A percentile compares a stretch with the other conserved stretches of the same genome.
Conservation (phyloP, 2,329 filamentous ascomycete species). For the Ophiostoma perfectum region DNA sequence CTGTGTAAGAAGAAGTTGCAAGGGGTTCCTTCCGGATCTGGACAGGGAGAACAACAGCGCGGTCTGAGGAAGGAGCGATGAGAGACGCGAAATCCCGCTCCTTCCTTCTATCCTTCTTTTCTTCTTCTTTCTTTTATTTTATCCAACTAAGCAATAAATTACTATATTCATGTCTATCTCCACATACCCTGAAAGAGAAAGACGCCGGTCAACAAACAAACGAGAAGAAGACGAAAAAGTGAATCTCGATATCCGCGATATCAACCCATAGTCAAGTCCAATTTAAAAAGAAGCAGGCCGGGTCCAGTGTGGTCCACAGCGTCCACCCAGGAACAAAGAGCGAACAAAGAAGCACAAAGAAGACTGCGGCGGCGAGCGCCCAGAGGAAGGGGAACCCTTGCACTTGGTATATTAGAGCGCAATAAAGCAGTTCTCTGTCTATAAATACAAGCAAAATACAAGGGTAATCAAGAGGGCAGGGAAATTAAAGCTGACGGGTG, state of each 20-base stretch:
- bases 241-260: background rate
- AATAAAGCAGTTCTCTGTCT: background rate
- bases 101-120: background rate
- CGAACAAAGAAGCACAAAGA: conserved; percentile 9
- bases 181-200: conserved; percentile 5
- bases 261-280: background rate
- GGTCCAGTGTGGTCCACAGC: background rate
- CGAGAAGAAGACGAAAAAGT: background rate
- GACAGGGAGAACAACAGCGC: background rate
- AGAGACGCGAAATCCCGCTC: background rate
- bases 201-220: background rate
- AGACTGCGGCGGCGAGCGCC: background rate
- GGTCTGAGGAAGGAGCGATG: background rate
- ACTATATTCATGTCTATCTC: background rate
- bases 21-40: conserved; percentile 1
- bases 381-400: conserved; percentile 9
- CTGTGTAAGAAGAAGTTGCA: background rate
- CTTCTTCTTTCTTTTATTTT: background rate
- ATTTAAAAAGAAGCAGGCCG: conserved; percentile 8
- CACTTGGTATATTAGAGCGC: background rate
- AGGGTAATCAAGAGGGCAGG: background rate
- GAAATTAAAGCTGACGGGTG: background rate
- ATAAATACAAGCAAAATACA: conserved; percentile 2
- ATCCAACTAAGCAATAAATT: too few relatives aligned
- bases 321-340: conserved; percentile 11